Percentiles rank a stretch among this genome's conserved stretches.
Conservation (phyloP, 306 rosid species). For the Vicia sativa region DNA sequence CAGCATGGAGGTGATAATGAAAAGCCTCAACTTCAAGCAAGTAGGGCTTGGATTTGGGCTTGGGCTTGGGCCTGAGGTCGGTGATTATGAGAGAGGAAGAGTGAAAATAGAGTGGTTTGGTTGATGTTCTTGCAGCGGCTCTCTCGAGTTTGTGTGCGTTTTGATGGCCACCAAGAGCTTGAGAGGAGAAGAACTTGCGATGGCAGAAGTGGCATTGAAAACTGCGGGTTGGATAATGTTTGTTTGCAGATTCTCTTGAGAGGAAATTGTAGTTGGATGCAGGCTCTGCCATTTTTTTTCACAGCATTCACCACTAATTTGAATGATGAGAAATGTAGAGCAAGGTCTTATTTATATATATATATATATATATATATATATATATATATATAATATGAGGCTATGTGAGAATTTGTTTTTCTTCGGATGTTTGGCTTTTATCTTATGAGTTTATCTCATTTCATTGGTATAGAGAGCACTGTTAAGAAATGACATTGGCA, state of each 20-base stretch:
- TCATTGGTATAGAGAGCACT: too few relatives aligned
- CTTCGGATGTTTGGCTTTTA: too few relatives aligned
- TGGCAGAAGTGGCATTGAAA: constrained; percentile 70
- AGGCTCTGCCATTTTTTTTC: neutral
- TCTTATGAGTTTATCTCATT: too few relatives aligned
- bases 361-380: too few relatives aligned
- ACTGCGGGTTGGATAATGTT: constrained; percentile 30
- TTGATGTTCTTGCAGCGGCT: constrained; percentile 56
- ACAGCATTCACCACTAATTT: neutral
- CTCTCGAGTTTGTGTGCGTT: constrained; percentile 89
- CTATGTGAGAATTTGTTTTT: too few relatives aligned
- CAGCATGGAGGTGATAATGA: neutral
- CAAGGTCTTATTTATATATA: too few relatives aligned
- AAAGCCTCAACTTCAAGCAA: constrained; percentile 40
- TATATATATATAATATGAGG: too few relatives aligned
- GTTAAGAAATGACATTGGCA: too few relatives aligned
- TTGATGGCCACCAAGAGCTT: constrained; percentile 96
- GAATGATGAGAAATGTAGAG: neutral
- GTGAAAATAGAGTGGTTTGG: neutral
- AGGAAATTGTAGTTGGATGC: constrained; percentile 20
- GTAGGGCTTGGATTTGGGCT: neutral
- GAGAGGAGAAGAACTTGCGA: constrained; percentile 77
- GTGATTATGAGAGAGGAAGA: neutral
- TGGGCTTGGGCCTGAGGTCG: constrained; percentile 3
- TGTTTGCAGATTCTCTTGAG: constrained; percentile 19